Percentiles rank a stretch among this genome's conserved stretches.
Evolutionary conservation across 202 grass and related monocot genomes (phyloP).

Genomic region (Carex arenaria): DNA sequence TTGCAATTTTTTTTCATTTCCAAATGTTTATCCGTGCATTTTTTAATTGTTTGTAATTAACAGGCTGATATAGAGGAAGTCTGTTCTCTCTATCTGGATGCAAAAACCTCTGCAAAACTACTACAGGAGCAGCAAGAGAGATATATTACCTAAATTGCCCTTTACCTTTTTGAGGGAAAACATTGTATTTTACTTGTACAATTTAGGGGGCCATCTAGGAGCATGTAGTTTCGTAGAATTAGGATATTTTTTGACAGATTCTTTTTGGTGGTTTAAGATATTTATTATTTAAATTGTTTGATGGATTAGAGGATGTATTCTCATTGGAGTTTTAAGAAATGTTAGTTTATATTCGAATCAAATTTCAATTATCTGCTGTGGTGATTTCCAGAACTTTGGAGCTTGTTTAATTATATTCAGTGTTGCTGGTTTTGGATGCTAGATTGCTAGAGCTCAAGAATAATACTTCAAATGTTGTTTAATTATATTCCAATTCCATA

Average conservation of each 20-base stretch:
- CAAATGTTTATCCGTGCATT: background rate
- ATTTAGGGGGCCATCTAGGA: background rate
- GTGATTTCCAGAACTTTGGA: background rate
- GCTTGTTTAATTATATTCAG: background rate
- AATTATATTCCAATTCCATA: background rate
- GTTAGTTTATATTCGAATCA: background rate
- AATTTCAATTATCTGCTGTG: background rate
- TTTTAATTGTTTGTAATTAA: slow-evolving; percentile 13
- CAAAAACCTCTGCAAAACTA: slow-evolving; percentile 73
- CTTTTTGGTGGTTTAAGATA: background rate
- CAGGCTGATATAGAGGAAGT: slow-evolving; percentile 88
- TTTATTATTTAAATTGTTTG: background rate
- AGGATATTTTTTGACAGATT: background rate
- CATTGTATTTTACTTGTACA: slow-evolving; percentile 1
- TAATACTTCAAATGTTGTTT: background rate
- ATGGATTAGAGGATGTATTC: too few species aligned
- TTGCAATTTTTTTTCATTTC: background rate
- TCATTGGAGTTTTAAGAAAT: background rate
- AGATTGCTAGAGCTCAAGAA: background rate
- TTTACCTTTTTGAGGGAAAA: background rate
- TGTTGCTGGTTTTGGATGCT: background rate
- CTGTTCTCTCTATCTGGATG: slow-evolving; percentile 54
- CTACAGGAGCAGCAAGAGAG: slow-evolving; percentile 91
- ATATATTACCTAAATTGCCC: slow-evolving; percentile 56
- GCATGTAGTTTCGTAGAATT: background rate